These are phyloP conservation scores for Jaapia argillacea DNA, from an alignment of 768 basidiomycete genomes.

Conservation along the genomic window DNA sequence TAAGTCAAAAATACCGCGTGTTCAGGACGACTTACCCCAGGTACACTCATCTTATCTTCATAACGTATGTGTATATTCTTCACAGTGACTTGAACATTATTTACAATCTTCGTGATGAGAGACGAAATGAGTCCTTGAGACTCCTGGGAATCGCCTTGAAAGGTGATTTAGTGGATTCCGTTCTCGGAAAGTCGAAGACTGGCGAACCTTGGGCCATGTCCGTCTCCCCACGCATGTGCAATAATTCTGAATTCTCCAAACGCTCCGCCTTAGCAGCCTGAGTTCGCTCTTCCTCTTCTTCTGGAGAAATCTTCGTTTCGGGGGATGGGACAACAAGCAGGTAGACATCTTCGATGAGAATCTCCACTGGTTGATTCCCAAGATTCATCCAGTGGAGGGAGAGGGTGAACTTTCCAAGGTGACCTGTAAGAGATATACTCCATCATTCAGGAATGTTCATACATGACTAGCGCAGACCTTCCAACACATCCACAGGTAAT, in stretches of 20 bases:
- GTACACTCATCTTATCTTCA: slow-evolving; percentile 90
- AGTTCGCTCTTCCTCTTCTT: slow-evolving; percentile 75
- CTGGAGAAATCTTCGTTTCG: slow-evolving; percentile 56
- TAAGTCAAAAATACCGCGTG: not conserved
- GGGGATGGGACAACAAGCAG: slow-evolving; percentile 82
- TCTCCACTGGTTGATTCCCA: slow-evolving; percentile 82
- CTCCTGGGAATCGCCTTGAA: slow-evolving; percentile 45
- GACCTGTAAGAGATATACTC: slow-evolving; percentile 34
- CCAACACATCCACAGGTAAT: slow-evolving; percentile 88
- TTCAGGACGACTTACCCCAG: slow-evolving; percentile 49
- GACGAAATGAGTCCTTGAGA: slow-evolving; percentile 82
- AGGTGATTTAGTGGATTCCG: too few relatives aligned
- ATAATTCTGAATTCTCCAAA: slow-evolving; percentile 77
- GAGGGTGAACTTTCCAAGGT: slow-evolving; percentile 78
- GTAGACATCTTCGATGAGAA: slow-evolving; percentile 90
- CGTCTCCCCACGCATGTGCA: slow-evolving; percentile 55
- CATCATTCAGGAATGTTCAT: not conserved
- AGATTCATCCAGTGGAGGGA: slow-evolving; percentile 87
- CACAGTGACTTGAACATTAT: slow-evolving; percentile 92
- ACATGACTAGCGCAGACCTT: slow-evolving; percentile 43
- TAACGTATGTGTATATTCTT: slow-evolving; percentile 95
- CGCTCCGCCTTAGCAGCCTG: slow-evolving; percentile 87
- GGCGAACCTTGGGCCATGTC: slow-evolving; percentile 38
- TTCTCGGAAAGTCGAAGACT: too few relatives aligned
- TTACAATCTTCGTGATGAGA: slow-evolving; percentile 80